phyloP scores from a whole-genome alignment of 345 rosid species.

The Sisymbrium irio region DNA sequence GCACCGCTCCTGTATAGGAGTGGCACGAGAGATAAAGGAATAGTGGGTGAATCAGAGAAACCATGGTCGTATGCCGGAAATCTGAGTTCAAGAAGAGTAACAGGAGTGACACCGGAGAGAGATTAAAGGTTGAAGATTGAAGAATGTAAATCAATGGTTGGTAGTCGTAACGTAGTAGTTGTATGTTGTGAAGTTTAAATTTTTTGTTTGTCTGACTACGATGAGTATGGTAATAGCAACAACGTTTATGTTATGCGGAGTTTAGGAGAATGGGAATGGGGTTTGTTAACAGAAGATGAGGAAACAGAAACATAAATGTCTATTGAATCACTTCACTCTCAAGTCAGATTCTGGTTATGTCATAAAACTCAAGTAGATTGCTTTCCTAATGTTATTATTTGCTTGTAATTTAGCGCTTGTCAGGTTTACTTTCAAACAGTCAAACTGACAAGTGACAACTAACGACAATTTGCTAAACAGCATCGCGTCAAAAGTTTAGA shows the following conservation, averaged over 20 bases:
- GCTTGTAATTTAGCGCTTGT: conserved; percentile 90
- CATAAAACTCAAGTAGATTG: conserved; percentile 34
- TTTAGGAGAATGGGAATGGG: background rate
- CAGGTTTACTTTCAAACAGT: conserved; percentile 58
- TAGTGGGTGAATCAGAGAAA: conserved; percentile 47
- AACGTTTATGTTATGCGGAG: conserved; percentile 6
- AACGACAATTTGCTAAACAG: background rate
- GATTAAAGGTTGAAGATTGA: conserved; percentile 44
- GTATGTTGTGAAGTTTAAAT: conserved; percentile 12
- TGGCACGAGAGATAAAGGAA: conserved; percentile 39
- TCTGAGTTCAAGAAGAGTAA: conserved; percentile 59
- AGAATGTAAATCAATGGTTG: conserved; percentile 25
- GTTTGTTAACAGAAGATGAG: background rate
- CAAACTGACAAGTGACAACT: too few species aligned
- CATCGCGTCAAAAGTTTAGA: too few species aligned
- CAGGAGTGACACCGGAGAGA: conserved; percentile 81
- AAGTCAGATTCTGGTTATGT: too few species aligned
- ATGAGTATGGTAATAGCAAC: conserved; percentile 20
- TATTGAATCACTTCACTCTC: too few species aligned
- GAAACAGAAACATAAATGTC: background rate
- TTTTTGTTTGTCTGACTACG: background rate
- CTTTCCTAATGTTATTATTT: conserved; percentile 72
- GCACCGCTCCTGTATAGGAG: conserved; percentile 36
- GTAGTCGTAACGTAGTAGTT: conserved; percentile 2
- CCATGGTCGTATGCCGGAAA: conserved; percentile 79